Percentiles rank a stretch among this genome's conserved stretches.
These are phyloP conservation scores for Dictyostelium intermedium DNA, from an alignment of 78 protist species.

Conservation along the genomic window DNA sequence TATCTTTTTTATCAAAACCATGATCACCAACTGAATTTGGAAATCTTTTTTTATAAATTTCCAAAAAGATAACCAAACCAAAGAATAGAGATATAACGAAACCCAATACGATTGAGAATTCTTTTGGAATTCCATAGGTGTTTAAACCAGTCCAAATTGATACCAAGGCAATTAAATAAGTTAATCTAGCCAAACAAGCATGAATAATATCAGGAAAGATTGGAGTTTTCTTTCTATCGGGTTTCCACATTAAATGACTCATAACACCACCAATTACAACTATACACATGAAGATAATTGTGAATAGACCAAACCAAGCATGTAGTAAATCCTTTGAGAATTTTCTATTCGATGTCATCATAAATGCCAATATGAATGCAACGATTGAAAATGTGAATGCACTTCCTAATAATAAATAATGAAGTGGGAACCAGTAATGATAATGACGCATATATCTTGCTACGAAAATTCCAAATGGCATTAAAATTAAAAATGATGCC, in stretches of 20 bases:
- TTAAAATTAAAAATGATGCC: constrained; percentile 17
- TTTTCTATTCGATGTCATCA: background rate
- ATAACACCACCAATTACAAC: background rate
- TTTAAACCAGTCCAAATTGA: background rate
- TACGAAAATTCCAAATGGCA: constrained; percentile 69
- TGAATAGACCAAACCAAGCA: constrained; percentile 26
- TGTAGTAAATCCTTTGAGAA: background rate
- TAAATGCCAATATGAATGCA: background rate
- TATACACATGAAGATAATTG: background rate
- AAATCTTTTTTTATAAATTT: background rate
- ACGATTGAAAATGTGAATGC: constrained; percentile 6
- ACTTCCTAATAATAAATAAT: background rate
- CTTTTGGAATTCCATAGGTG: background rate
- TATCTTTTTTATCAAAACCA: background rate
- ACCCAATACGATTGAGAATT: background rate
- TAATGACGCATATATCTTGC: constrained; percentile 41
- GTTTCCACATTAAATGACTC: constrained; percentile 22
- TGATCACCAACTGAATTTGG: background rate
- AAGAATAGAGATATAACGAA: background rate
- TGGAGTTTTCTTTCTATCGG: constrained; percentile 22
- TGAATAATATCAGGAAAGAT: constrained; percentile 46
- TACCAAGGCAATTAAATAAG: background rate
- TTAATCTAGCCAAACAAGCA: background rate
- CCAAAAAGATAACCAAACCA: background rate
- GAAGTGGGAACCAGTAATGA: constrained; percentile 62